Evolutionary conservation across 2,329 filamentous ascomycete species (phyloP), one percentile per base, ranked within the genome.

Genomic region (Cryphonectria parasitica): DNA sequence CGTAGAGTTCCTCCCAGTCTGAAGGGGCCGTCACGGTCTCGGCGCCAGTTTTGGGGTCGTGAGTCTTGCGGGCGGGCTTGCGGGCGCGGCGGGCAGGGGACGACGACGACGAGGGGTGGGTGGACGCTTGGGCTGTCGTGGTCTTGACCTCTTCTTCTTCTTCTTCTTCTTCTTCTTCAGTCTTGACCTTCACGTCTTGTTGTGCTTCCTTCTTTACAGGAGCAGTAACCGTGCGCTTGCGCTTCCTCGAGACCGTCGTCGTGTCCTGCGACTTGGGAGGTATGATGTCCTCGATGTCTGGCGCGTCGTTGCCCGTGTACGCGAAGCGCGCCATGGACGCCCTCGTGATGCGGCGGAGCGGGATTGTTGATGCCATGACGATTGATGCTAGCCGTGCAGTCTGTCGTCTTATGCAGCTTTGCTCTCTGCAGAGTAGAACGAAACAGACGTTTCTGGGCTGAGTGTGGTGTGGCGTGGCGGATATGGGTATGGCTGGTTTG

Each of bases 1-100:
- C 82, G 81, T 98, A 99, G 70, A 97, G 89, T 69, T 90, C 87
- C 73, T 94, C 89, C 96, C 96, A 98, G 78, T 94, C 90, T 0
- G 89, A 85, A 0, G 95, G 94, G 1, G 94, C 89, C n/a, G 81
- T 77, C 10, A 84, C 81, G 79, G 69, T 81, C 78, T 36, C 80
- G n/a, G 64, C 69, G 41, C 75, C 75, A 0, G 75, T 76, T 10
- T 73, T 5, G 0, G 75, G 70, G 64, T 76, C 73, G 68, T 74
- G 74, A 2, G 70, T 70, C 41, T 69, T 75, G 66, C 84, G 82
- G 15, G 83, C 85, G 1, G 86, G 76, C 71, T 80, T 81, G 63
- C 74, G 68, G 54, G 71, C 52, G 69, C 69, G 71, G 75, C 73
- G 73, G 6, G 65, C 63, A 22, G 61, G 73, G 6, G 34, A 34